phyloP scores from a whole-genome alignment of 164 flowering plant species.

The Kingdonia uniflora region DNA sequence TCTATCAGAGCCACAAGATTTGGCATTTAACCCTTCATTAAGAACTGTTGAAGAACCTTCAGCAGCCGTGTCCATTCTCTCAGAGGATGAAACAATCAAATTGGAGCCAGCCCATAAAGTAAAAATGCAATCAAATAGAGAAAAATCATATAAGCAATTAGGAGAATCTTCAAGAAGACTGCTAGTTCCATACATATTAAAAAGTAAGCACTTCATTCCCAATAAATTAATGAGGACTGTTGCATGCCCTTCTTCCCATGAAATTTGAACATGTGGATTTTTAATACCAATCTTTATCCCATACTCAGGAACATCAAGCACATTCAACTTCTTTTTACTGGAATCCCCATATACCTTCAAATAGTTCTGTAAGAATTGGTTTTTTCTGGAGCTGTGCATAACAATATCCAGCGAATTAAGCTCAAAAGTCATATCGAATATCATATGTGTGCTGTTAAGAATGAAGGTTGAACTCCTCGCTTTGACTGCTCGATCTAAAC shows the following conservation, averaged over 20 bases:
- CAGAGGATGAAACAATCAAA: slow-evolving; percentile 17
- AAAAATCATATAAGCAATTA: slow-evolving; percentile 43
- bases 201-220: slow-evolving; percentile 22
- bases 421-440: slow-evolving; percentile 31
- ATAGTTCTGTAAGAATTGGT: slow-evolving; percentile 10
- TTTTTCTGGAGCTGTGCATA: slow-evolving; percentile 33
- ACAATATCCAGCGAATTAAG: slow-evolving; percentile 35
- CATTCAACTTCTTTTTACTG: slow-evolving; percentile 16
- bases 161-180: slow-evolving; percentile 22
- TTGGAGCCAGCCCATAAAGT: slow-evolving; percentile 19
- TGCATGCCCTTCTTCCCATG: slow-evolving; percentile 30
- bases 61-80: slow-evolving; percentile 9
- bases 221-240: slow-evolving; percentile 21
- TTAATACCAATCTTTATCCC: slow-evolving; percentile 44
- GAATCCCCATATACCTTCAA: slow-evolving; percentile 13
- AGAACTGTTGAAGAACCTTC: slow-evolving; percentile 15
- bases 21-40: slow-evolving; percentile 19
- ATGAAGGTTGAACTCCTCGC: slow-evolving; percentile 14
- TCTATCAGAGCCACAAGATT: slow-evolving; percentile 15
- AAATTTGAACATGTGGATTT: slow-evolving; percentile 21
- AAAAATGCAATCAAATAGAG: slow-evolving; percentile 34
- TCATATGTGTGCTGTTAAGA: slow-evolving; percentile 16
- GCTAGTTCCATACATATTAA: slow-evolving; percentile 18
- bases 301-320: slow-evolving; percentile 25
- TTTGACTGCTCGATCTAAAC: slow-evolving; percentile 8